Base-by-base conservation (phyloP, 2,329 filamentous ascomycete genomes). In the Aspergillus bombycis region DNA sequence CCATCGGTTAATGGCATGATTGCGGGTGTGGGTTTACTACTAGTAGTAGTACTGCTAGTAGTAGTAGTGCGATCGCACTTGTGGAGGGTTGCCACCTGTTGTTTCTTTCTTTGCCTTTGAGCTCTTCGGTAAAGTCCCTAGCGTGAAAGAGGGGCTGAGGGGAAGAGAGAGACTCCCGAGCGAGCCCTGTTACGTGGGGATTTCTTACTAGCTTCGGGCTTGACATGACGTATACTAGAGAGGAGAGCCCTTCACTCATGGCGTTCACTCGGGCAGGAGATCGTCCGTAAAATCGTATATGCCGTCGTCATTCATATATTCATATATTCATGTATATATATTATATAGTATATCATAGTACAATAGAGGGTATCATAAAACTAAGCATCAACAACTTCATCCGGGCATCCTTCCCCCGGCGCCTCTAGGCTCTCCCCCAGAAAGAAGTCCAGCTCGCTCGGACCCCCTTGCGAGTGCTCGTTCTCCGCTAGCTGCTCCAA, bases 401-500 rank as follows among this genome's bases (percentile, higher is more conserved):
- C 36, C 34, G 30, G 26, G 21, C 21, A 54, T 28, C 52, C 50
- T 12, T 55, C 58, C 50, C 21, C 38, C 3, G 53, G 34, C 16
- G 46, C 55, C 21, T 69, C 67, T 38, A 69, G 56, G 34, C 64
- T 64, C 52, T 68, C 85, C 4, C 77, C 78, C 23, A 94, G 79
- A 72, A 94, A 94, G 78, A 92, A 94, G 75, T 94, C 91, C 70
- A 95, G 79, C 72, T 94, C 91, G 67, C 85, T 89, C 14, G 89
- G 90, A 11, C 88, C 86, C 0, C 89, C 91, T 58, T 86, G 74
- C 9, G 71, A 74, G 62, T 91, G 86, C 77, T 94, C 91, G 71
- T 92, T 93, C 77, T 95, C 91, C 0, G 91, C 92, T 63, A 95
- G 82, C 78, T 95, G 91, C 75, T 95, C 92, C 41, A 95, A 80